A percentile compares a stretch with the other conserved stretches of the same genome.
These are phyloP conservation scores for Ambrosia hybrid DNA, from an alignment of 140 eudicot species.

Conservation along the genomic window DNA sequence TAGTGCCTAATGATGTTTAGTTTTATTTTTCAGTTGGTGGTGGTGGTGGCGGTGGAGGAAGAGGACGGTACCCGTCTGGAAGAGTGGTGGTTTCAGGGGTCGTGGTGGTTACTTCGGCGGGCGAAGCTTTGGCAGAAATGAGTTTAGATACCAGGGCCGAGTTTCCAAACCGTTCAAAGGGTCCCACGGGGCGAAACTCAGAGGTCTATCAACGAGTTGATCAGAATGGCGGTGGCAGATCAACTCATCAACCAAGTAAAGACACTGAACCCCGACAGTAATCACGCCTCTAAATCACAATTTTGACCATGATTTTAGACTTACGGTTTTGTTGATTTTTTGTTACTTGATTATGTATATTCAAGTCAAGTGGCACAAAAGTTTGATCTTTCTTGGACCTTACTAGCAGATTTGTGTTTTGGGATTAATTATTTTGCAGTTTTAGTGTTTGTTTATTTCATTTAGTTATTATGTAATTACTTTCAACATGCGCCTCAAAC, in stretches of 20 bases:
- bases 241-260: constrained; percentile 35
- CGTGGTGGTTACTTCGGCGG: constrained; percentile 59
- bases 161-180: constrained; percentile 40
- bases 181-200: constrained; percentile 36
- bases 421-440: background rate
- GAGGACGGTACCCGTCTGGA: constrained; percentile 50
- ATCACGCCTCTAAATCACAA: constrained; percentile 13
- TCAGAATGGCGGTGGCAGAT: constrained; percentile 37
- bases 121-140: constrained; percentile 55
- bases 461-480: background rate
- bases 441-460: background rate
- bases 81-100: constrained; percentile 48
- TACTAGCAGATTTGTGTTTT: background rate
- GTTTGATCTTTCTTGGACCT: constrained; percentile 21
- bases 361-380: constrained; percentile 18
- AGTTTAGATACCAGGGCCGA: constrained; percentile 46
- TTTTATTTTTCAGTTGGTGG: background rate
- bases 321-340: constrained; percentile 11
- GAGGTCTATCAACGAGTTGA: constrained; percentile 54
- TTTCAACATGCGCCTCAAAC: background rate
- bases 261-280: constrained; percentile 16
- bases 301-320: constrained; percentile 32
- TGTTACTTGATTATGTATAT: constrained; percentile 13
- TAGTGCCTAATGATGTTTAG: constrained; percentile 8
- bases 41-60: constrained; percentile 45